Conservation (phyloP, 495 filamentous ascomycete genomes). For the Darksidea phi region DNA sequence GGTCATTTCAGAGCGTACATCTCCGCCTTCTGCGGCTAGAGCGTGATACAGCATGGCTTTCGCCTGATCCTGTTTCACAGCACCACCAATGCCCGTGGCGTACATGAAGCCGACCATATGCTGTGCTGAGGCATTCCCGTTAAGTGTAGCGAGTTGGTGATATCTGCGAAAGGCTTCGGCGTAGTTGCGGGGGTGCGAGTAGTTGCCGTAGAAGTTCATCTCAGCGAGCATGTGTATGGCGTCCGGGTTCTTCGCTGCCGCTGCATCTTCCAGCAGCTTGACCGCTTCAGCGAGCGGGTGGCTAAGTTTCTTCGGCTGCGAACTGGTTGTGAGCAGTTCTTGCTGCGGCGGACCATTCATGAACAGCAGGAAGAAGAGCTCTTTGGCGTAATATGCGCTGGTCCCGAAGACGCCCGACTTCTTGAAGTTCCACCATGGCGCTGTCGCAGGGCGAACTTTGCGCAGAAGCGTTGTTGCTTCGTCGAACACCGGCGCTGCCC, state of each 20-base stretch:
- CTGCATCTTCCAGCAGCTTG: constrained; percentile 70
- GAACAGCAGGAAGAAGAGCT: constrained; percentile 48
- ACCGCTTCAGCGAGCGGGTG: constrained; percentile 55
- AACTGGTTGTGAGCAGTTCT: constrained; percentile 37
- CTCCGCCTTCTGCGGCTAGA: constrained; percentile 81
- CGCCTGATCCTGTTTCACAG: constrained; percentile 84
- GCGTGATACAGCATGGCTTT: constrained; percentile 92
- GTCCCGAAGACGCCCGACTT: constrained; percentile 43
- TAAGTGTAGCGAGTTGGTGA: constrained; percentile 67
- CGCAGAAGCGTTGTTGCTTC: constrained; percentile 41
- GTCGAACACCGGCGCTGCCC: constrained; percentile 29
- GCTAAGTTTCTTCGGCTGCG: constrained; percentile 38
- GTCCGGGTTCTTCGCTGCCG: constrained; percentile 73
- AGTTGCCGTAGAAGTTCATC: constrained; percentile 97
- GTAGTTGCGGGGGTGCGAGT: constrained; percentile 81
- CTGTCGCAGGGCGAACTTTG: constrained; percentile 38
- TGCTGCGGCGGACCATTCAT: constrained; percentile 45
- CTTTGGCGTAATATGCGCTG: constrained; percentile 47
- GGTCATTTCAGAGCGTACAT: constrained; percentile 90
- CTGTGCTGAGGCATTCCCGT: constrained; percentile 88
- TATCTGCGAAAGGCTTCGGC: constrained; percentile 79
- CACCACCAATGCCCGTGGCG: constrained; percentile 82
- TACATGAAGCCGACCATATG: constrained; percentile 97
- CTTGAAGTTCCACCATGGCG: constrained; percentile 39
- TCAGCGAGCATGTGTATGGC: constrained; percentile 88